phyloP scores from a whole-genome alignment of 1,139 yeast species.

The Ogataea hybrid region DNA sequence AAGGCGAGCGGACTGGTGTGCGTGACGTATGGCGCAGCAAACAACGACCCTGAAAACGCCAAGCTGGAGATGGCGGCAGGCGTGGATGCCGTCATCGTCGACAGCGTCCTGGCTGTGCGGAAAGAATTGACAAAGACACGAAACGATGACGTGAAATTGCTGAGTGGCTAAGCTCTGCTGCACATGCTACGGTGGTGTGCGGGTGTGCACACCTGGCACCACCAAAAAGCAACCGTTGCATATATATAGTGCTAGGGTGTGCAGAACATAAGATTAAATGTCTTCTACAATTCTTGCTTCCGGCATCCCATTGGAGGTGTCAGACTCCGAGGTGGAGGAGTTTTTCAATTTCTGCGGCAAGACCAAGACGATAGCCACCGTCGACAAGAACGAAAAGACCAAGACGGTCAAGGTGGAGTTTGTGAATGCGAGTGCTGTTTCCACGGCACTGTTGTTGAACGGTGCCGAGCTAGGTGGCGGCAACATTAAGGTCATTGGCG shows the following conservation, averaged over 20 bases:
- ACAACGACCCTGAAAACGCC: conserved; percentile 84
- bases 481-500: conserved; percentile 46
- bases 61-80: conserved; percentile 89
- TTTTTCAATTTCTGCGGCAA: conserved; percentile 82
- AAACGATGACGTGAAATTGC: conserved; percentile 10
- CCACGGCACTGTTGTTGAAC: conserved; percentile 69
- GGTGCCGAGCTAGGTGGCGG: conserved; percentile 72
- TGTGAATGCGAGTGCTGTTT: conserved; percentile 58
- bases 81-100: conserved; percentile 97
- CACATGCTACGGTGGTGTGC: conserved; percentile 2
- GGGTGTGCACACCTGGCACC: conserved; percentile 1
- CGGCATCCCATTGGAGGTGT: conserved; percentile 53
- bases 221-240: neutral
- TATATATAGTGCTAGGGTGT: conserved; percentile 3
- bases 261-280: conserved; percentile 19
- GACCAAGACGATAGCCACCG: conserved; percentile 43
- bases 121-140: conserved; percentile 59
- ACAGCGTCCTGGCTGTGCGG: conserved; percentile 88
- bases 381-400: conserved; percentile 35
- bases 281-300: conserved; percentile 52
- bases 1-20: conserved; percentile 91
- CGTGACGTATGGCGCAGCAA: conserved; percentile 84
- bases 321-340: conserved; percentile 56
- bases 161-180: conserved; percentile 2
- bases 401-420: conserved; percentile 51